A percentile compares a stretch with the other conserved stretches of the same genome.
Conservation (phyloP, 2,329 filamentous ascomycete genomes). For the Chrysosporium keratinophilum region DNA sequence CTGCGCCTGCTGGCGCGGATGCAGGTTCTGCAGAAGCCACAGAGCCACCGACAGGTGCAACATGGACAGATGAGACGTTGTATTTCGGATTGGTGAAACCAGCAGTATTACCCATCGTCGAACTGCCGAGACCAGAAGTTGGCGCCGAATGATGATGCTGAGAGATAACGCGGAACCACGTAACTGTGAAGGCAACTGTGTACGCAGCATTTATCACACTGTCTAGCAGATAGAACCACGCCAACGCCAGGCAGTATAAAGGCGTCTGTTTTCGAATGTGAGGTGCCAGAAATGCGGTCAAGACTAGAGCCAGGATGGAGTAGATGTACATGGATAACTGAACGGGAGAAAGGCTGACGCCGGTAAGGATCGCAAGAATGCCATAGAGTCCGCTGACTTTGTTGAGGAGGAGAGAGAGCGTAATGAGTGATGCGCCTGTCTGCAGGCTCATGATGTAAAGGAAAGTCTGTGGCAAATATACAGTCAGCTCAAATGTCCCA, state of each 20-base stretch:
- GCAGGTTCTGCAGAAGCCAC: constrained; percentile 30
- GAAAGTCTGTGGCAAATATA: constrained; percentile 53
- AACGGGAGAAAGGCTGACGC: constrained; percentile 67
- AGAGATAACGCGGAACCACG: constrained; percentile 73
- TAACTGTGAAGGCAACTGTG: constrained; percentile 68
- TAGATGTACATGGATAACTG: constrained; percentile 91
- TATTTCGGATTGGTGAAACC: constrained; percentile 55
- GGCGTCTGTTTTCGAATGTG: constrained; percentile 71
- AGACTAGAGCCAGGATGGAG: constrained; percentile 59
- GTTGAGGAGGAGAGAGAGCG: constrained; percentile 75
- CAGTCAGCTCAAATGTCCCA: constrained; percentile 7
- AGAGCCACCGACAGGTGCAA: constrained; percentile 47
- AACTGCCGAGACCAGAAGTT: constrained; percentile 41
- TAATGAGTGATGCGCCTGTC: constrained; percentile 76
- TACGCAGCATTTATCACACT: constrained; percentile 71
- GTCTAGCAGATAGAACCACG: constrained; percentile 78
- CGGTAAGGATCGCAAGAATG: constrained; percentile 76
- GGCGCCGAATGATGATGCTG: constrained; percentile 42
- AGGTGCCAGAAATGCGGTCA: constrained; percentile 60
- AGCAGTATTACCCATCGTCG: constrained; percentile 51
- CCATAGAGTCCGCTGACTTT: constrained; percentile 87
- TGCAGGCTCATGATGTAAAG: constrained; percentile 77
- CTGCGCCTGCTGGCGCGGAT: constrained; percentile 27
- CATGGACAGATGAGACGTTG: constrained; percentile 50
- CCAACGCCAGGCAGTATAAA: constrained; percentile 68